phyloP scores from a whole-genome alignment of 2,329 filamentous ascomycete genomes.

The Furcasterigmium sp. region DNA sequence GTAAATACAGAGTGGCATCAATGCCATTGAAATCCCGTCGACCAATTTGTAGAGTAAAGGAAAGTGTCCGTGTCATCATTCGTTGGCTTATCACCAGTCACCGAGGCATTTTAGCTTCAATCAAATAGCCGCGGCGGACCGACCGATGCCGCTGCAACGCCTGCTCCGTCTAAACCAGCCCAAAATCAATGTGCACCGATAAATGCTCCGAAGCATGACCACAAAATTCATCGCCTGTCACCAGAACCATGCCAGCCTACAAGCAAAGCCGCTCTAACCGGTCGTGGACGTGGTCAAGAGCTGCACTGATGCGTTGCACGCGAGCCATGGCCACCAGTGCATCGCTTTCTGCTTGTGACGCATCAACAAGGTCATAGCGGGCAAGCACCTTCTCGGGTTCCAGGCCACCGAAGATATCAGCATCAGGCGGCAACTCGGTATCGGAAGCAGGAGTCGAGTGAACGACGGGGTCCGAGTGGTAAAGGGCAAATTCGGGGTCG shows the following conservation, averaged over 20 bases:
- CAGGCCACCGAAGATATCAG: conserved; percentile 48
- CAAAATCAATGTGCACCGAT: not conserved
- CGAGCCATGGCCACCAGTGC: conserved; percentile 41
- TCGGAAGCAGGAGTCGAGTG: conserved; percentile 18
- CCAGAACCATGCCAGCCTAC: not conserved
- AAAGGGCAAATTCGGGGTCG: conserved; percentile 58
- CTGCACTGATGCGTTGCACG: conserved; percentile 42
- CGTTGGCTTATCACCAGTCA: not conserved
- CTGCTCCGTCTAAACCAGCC: not conserved
- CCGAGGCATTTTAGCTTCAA: not conserved
- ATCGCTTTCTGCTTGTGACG: conserved; percentile 40
- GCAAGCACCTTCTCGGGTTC: conserved; percentile 59
- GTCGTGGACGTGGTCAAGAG: conserved; percentile 26
- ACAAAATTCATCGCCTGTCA: not conserved
- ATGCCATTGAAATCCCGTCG: not conserved
- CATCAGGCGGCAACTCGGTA: conserved; percentile 31
- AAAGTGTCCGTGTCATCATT: not conserved
- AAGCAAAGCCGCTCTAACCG: conserved; percentile 27
- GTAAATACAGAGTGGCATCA: not conserved
- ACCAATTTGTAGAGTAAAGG: not conserved
- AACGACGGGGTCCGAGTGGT: conserved; percentile 26
- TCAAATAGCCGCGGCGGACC: not conserved
- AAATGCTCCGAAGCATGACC: not conserved
- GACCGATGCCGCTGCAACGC: not conserved
- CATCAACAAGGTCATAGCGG: conserved; percentile 60